A percentile compares a stretch with the other conserved stretches of the same genome.
Conservation (phyloP, 1,139 yeast species). For the Scheffersomyces segobiensis region DNA sequence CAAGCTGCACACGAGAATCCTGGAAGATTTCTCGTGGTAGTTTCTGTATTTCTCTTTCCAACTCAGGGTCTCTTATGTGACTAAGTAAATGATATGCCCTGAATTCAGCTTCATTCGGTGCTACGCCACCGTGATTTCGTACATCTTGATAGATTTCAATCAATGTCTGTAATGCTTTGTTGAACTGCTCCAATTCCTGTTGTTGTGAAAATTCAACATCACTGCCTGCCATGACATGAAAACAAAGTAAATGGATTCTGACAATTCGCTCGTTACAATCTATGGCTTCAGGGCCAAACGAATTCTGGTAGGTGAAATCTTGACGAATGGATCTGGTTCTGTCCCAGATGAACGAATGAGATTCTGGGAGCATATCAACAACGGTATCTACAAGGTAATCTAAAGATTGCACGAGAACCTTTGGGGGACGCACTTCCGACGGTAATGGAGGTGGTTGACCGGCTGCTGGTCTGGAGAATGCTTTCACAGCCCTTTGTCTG, state of each 20-base stretch:
- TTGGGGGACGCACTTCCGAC: conserved; percentile 95
- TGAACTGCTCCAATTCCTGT: conserved; percentile 92
- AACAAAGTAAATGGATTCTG: conserved; percentile 76
- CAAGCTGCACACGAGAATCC: conserved; percentile 64
- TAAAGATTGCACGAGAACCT: conserved; percentile 62
- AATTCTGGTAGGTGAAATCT: conserved; percentile 95
- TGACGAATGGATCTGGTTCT: conserved; percentile 97
- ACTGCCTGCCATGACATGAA: conserved; percentile 85
- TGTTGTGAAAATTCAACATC: conserved; percentile 85
- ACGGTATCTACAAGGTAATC: conserved; percentile 67
- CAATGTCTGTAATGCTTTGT: conserved; percentile 86
- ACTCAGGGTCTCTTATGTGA: conserved; percentile 81
- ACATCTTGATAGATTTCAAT: conserved; percentile 86
- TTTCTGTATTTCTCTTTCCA: conserved; percentile 73
- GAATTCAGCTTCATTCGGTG: conserved; percentile 91
- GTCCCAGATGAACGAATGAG: conserved; percentile 97
- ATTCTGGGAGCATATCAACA: conserved; percentile 69
- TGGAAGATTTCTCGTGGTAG: conserved; percentile 60
- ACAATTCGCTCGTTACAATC: conserved; percentile 93
- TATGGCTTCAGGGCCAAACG: conserved; percentile 89
- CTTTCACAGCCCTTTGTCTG: conserved; percentile 71
- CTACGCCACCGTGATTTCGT: conserved; percentile 62
- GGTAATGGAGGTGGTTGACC: conserved; percentile 99
- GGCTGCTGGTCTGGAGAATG: conserved; percentile 96
- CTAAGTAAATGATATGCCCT: conserved; percentile 83